Evolutionary conservation across 768 basidiomycete genomes (phyloP).

Genomic region (Mycena galopus): DNA sequence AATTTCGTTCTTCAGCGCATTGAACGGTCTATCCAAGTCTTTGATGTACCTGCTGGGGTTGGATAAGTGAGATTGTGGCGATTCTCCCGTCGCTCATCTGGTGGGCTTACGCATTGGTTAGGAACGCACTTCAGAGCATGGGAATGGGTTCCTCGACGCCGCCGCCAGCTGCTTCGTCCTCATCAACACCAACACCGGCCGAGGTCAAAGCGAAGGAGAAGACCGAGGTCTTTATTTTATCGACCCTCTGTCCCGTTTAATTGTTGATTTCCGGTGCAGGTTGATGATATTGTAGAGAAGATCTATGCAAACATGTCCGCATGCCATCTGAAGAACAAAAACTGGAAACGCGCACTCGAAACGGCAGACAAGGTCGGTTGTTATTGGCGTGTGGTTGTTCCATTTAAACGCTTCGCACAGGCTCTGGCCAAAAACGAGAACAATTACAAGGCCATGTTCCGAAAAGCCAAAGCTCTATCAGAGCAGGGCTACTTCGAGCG

Average conservation of each 20-base stretch:
- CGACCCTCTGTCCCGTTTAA: not conserved
- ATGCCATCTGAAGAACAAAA: conserved; percentile 83
- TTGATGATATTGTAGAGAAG: conserved; percentile 83
- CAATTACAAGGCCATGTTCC: conserved; percentile 84
- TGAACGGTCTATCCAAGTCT: conserved; percentile 55
- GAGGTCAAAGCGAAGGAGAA: conserved; percentile 63
- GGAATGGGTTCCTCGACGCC: conserved; percentile 53
- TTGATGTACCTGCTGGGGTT: conserved; percentile 81
- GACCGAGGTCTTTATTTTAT: conserved; percentile 67
- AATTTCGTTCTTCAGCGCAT: conserved; percentile 5
- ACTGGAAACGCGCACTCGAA: conserved; percentile 84
- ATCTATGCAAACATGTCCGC: conserved; percentile 90
- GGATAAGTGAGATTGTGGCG: conserved; percentile 70
- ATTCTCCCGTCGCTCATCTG: not conserved
- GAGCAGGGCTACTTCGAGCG: conserved; percentile 84
- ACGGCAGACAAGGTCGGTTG: conserved; percentile 80
- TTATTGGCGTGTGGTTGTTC: not conserved
- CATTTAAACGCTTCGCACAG: conserved; percentile 54
- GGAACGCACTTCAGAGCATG: conserved; percentile 69
- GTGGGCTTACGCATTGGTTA: conserved; percentile 38
- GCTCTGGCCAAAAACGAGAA: conserved; percentile 80
- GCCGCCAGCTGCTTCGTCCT: conserved; percentile 30
- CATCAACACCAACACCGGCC: conserved; percentile 36
- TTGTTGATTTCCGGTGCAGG: conserved; percentile 52
- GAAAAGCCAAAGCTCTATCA: conserved; percentile 84